Evolutionary conservation across 2,329 filamentous ascomycete species (phyloP).

Genomic region (Penicillium frequentans): DNA sequence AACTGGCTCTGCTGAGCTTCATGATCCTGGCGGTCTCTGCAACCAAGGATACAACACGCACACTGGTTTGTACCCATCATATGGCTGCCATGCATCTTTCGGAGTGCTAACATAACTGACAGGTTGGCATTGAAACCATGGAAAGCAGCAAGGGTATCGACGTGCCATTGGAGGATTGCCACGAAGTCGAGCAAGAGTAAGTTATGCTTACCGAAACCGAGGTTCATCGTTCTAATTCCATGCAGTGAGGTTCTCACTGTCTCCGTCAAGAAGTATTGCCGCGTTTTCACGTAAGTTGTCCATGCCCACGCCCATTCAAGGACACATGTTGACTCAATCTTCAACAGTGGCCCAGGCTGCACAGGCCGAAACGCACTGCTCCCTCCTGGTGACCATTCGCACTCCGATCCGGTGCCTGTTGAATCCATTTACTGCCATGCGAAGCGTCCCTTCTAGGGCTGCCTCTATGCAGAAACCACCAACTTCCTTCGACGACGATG

Average conservation of each 20-base stretch:
- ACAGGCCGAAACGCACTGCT: slow-evolving; percentile 25
- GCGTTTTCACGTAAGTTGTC: slow-evolving; percentile 23
- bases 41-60: slow-evolving; percentile 10
- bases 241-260: slow-evolving; percentile 21
- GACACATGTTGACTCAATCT: background rate
- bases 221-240: background rate
- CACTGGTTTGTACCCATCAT: slow-evolving; percentile 7
- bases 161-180: slow-evolving; percentile 23
- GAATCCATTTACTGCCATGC: slow-evolving; percentile 24
- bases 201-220: background rate
- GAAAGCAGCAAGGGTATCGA: slow-evolving; percentile 17
- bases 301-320: background rate
- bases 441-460: slow-evolving; percentile 8
- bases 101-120: slow-evolving; percentile 1
- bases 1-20: slow-evolving; percentile 21
- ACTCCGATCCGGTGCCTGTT: slow-evolving; percentile 22
- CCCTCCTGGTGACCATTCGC: slow-evolving; percentile 21
- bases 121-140: slow-evolving; percentile 24
- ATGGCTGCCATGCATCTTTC: background rate
- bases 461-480: background rate
- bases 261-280: slow-evolving; percentile 23
- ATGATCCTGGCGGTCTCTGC: slow-evolving; percentile 21
- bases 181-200: slow-evolving; percentile 24
- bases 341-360: slow-evolving; percentile 18
- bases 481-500: background rate